phyloP scores from a whole-genome alignment of 2,329 filamentous ascomycete genomes.

The Claviceps arundinis region DNA sequence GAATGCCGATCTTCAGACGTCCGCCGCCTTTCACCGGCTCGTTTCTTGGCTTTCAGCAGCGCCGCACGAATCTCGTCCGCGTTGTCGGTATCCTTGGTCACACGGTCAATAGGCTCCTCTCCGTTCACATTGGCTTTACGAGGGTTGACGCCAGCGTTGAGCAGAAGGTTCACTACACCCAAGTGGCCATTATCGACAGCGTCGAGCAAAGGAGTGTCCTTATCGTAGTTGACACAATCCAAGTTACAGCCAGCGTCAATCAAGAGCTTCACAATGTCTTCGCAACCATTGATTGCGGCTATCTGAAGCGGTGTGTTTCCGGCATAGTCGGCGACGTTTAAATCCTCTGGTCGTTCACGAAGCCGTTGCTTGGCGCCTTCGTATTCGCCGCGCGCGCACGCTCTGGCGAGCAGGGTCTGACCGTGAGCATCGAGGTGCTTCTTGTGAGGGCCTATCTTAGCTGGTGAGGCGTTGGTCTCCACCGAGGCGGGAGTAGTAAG shows the following conservation, averaged over 20 bases:
- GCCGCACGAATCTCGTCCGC: constrained; percentile 64
- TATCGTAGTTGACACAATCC: constrained; percentile 66
- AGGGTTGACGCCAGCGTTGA: constrained; percentile 82
- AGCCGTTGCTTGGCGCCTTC: constrained; percentile 64
- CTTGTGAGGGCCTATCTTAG: constrained; percentile 60
- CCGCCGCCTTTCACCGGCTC: constrained; percentile 36
- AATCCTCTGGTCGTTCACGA: constrained; percentile 68
- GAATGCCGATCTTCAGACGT: constrained; percentile 45
- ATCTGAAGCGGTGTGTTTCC: constrained; percentile 95
- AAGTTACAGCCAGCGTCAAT: constrained; percentile 75
- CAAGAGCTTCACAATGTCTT: constrained; percentile 75
- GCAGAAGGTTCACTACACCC: constrained; percentile 70
- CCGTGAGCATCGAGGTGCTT: constrained; percentile 88
- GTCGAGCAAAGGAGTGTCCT: constrained; percentile 88
- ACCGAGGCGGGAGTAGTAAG: constrained; percentile 42
- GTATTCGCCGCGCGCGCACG: constrained; percentile 75
- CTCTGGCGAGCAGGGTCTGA: constrained; percentile 78
- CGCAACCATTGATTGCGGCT: constrained; percentile 74
- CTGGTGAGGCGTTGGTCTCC: constrained; percentile 50
- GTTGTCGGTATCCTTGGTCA: constrained; percentile 62
- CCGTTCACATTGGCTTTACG: constrained; percentile 84
- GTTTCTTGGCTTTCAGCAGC: constrained; percentile 47
- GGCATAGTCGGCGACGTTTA: constrained; percentile 84
- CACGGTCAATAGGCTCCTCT: constrained; percentile 77
- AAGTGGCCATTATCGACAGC: constrained; percentile 92